Evolutionary conservation across 2,329 filamentous ascomycete genomes (phyloP), one percentile per base, ranked within the genome.

Genomic region (Aspergillus sp.): DNA sequence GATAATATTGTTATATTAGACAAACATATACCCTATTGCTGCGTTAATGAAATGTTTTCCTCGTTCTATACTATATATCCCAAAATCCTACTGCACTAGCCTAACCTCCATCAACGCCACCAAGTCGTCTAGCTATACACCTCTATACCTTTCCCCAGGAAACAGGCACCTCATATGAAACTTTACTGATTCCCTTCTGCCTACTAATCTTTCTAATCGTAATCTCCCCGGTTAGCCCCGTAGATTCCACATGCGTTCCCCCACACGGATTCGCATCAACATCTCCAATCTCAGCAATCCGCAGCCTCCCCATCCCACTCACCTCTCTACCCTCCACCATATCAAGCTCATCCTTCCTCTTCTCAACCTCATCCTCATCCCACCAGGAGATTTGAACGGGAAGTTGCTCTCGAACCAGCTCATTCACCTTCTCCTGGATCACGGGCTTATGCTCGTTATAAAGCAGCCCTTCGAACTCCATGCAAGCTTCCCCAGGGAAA

Each of bases 231-330:
- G 65, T 64, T 37, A 61, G 15, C 15, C 62, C 52, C 23, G 68
- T 70, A 40, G 58, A 53, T 21, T 57, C 52, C 12, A 72, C 65
- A 65, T 71, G 68, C 23, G 69, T 72, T 17, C 69, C 69, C 24
- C 69, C 68, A 60, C 69, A 72, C 8, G 69, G 69, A 57, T 65
- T 70, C 7, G 64, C 63, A 59, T 70, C 70, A 17, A 70, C 45
- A 7, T 68, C 67, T 41, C 60, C 68, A 52, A 72, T 68, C 56
- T 68, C 65, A 7, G 68, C 67, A 50, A 70, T 61, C 7, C 68
- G 62, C 12, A 67, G 62, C 35, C 62, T 60, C 27, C 66, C 63
- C 45, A 63, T 63, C 6, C 55, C 61, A 7, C 56, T 47, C 17
- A 61, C 59, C 6, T 56, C 60, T 31, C 63, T 46, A 5, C 62